phyloP scores from a whole-genome alignment of 768 basidiomycete species.

The Grammothele lineata region DNA sequence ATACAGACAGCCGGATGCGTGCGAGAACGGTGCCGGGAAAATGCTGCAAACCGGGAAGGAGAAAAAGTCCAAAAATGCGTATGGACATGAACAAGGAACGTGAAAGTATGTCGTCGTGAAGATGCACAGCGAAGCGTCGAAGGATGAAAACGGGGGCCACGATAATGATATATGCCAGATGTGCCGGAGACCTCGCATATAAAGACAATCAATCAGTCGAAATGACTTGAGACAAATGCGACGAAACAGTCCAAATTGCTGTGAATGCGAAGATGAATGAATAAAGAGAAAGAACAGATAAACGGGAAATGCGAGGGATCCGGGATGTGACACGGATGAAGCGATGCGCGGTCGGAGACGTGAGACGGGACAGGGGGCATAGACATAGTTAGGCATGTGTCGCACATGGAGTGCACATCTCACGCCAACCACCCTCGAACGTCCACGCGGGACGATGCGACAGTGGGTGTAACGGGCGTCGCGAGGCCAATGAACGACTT shows the following conservation, averaged over 20 bases:
- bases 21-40: no score
- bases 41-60: background rate
- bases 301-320: constrained; percentile 9
- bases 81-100: background rate
- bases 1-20: constrained; percentile 13
- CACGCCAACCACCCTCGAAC: constrained; percentile 60
- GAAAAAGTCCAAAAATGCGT: no score
- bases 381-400: constrained; percentile 3
- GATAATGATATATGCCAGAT: constrained; percentile 18
- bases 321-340: constrained; percentile 14
- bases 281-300: constrained; percentile 1
- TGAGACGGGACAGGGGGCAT: constrained; percentile 7
- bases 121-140: constrained; percentile 5
- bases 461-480: constrained; percentile 68
- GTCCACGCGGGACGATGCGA: constrained; percentile 79
- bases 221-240: no score
- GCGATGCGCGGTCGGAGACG: background rate
- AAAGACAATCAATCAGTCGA: constrained; percentile 3
- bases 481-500: constrained; percentile 72
- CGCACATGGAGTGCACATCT: constrained; percentile 2
- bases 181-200: constrained; percentile 18
- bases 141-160: constrained; percentile 7
- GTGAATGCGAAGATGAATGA: no score
- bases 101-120: constrained; percentile 4
- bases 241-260: constrained; percentile 7